Conservation (phyloP, 805 yeast species). For the Grigorovia humatica region DNA sequence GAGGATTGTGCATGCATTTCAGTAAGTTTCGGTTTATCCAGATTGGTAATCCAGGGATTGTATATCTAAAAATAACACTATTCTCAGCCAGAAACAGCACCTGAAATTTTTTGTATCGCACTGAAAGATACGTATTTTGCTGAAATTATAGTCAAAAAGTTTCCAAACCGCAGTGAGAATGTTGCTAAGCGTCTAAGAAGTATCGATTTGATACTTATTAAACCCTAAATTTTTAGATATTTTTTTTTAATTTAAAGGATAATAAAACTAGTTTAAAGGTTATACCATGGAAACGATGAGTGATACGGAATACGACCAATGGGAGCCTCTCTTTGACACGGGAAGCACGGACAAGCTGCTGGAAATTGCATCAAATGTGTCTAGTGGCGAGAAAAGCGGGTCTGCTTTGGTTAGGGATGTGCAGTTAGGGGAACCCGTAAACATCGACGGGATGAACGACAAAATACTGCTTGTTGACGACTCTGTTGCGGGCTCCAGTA, state of each 20-base stretch:
- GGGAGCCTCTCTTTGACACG: constrained; percentile 4
- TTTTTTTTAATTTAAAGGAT: neutral
- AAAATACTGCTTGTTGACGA: constrained; percentile 1
- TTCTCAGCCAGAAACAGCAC: too few relatives aligned
- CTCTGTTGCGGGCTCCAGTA: neutral
- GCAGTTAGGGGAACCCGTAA: neutral
- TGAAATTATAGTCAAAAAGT: too few relatives aligned
- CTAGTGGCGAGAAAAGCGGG: neutral
- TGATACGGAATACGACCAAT: constrained; percentile 1
- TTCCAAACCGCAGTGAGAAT: too few relatives aligned
- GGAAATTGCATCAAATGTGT: neutral
- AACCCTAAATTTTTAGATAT: neutral
- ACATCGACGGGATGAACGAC: neutral
- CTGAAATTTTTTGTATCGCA: too few relatives aligned
- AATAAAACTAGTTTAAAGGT: neutral
- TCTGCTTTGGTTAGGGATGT: neutral
- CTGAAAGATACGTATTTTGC: too few relatives aligned
- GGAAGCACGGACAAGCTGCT: neutral
- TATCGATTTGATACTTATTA: too few relatives aligned
- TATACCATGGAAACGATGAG: neutral
- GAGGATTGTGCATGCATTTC: too few relatives aligned
- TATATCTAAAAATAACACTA: too few relatives aligned
- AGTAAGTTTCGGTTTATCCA: too few relatives aligned
- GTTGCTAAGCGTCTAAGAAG: too few relatives aligned
- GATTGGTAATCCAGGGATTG: too few relatives aligned